phyloP scores from a whole-genome alignment of 768 basidiomycete genomes.

The Leucocoprinus leucothites region DNA sequence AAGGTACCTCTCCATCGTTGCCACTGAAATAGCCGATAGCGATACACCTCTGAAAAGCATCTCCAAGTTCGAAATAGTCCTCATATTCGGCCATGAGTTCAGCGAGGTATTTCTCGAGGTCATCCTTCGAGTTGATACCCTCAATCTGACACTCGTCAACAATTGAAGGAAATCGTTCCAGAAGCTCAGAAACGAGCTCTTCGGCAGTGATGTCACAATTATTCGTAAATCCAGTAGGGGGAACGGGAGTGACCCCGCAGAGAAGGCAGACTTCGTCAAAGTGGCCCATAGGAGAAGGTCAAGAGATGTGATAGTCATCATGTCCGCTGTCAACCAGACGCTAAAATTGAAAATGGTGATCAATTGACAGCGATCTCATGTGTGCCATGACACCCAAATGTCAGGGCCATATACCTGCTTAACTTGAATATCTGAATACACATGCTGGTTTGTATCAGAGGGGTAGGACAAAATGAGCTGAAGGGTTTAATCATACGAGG shows the following conservation, averaged over 20 bases:
- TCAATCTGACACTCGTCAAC: background rate
- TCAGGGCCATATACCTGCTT: too few relatives aligned
- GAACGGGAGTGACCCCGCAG: slow-evolving; percentile 9
- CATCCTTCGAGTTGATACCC: background rate
- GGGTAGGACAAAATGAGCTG: too few relatives aligned
- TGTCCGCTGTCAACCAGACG: too few relatives aligned
- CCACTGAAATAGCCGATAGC: slow-evolving; percentile 10
- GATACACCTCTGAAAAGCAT: slow-evolving; percentile 1
- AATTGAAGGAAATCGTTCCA: background rate
- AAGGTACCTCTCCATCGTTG: slow-evolving; percentile 5
- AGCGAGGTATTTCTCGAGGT: background rate
- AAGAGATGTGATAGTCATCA: background rate
- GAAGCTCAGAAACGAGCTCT: background rate
- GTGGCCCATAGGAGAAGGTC: slow-evolving; percentile 1
- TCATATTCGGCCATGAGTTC: background rate
- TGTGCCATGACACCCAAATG: too few relatives aligned
- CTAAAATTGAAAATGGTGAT: too few relatives aligned
- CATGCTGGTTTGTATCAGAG: too few relatives aligned
- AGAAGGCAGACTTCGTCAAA: slow-evolving; percentile 12
- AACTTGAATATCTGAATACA: too few relatives aligned
- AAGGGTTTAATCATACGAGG: too few relatives aligned
- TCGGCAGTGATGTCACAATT: background rate
- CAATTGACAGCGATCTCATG: too few relatives aligned
- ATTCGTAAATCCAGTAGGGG: background rate
- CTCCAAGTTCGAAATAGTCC: background rate